Evolutionary conservation across 2,329 filamentous ascomycete genomes (phyloP), one percentile per base, ranked within the genome.

Genomic region (Pseudogymnoascus sp.): DNA sequence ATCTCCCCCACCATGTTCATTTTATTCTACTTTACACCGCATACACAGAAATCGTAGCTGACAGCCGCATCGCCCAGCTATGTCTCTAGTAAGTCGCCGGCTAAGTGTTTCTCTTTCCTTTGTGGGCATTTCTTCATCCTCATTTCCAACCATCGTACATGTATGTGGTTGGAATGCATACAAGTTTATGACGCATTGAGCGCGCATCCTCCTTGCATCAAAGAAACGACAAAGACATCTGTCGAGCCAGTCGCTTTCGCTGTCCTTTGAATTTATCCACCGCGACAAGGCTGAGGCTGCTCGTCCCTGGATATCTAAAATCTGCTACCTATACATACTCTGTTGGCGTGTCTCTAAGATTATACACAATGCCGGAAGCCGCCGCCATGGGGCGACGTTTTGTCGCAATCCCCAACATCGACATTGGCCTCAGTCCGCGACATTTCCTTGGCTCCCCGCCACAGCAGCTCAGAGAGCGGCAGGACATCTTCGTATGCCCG

Each of bases 401-500:
- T 56, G 25, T 7, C n/a, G 46, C 46, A 56, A 56, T 31, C 2
- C 25, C 46, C 14, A 56, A 65, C 31, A 21, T 64, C n/a, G 62
- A 60, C 16, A 53, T 25, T 21, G 63, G 63, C 14, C 64, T 72
- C 25, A 69, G 66, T 65, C 68, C 70, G 14, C 66, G 70, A 60
- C 69, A 67, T 60, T 69, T 70, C 56, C 61, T 69, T 5, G 68
- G 65, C 28, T 40, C 63, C 2, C 61, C 28, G n/a, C 60, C 65
- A 18, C 44, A 60, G 23, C 62, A 69, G 23, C 64, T 71, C 4
- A 36, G 61, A 10, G 56, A 44, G 2, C 66, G 69, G 50, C 65
- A 67, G 34, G 62, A 31, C 36, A 66, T 65, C 25, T 1, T 1
- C 12, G 44, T 56, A n/a, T 72, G 70, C 61, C 60, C 53, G 14